A percentile compares a stretch with the other conserved stretches of the same genome.
phyloP scores from a whole-genome alignment of 495 filamentous ascomycete species.

The Aspergillus nidulans region DNA sequence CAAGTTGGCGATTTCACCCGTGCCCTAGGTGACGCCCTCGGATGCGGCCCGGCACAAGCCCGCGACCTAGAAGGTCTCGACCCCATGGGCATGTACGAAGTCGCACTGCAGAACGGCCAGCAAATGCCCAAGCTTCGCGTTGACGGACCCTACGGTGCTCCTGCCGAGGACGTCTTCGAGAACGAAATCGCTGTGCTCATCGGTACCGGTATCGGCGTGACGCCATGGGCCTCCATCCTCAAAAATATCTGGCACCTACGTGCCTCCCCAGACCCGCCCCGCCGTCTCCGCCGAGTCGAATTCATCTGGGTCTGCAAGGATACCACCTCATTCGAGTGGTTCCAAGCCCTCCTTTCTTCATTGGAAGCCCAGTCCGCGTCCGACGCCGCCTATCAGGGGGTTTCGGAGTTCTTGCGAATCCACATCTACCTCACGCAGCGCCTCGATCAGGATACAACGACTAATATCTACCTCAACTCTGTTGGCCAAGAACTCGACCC shows the following conservation, averaged over 20 bases:
- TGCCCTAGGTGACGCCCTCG: constrained; percentile 83
- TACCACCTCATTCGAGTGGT: constrained; percentile 96
- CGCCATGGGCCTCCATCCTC: constrained; percentile 93
- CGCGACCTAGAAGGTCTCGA: constrained; percentile 87
- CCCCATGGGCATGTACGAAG: constrained; percentile 95
- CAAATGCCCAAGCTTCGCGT: constrained; percentile 84
- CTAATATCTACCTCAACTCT: constrained; percentile 95
- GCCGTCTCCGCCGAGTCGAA: constrained; percentile 87
- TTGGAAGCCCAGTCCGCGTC: constrained; percentile 82
- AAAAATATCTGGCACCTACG: constrained; percentile 99
- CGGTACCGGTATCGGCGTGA: constrained; percentile 96
- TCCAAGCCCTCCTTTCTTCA: constrained; percentile 86
- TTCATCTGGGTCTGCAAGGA: constrained; percentile 99
- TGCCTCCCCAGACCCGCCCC: constrained; percentile 76
- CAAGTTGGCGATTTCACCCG: constrained; percentile 96
- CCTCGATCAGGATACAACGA: constrained; percentile 82
- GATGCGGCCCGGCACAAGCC: constrained; percentile 77
- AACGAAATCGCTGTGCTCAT: constrained; percentile 98
- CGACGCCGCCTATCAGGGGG: constrained; percentile 60
- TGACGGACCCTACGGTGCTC: constrained; percentile 94
- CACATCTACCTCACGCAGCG: constrained; percentile 96
- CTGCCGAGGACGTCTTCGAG: constrained; percentile 88
- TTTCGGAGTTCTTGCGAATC: constrained; percentile 89
- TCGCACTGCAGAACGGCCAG: constrained; percentile 90
- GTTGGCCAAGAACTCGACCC: constrained; percentile 86